Conservation (phyloP, 345 rosid species). For the Syzygium oleosum region DNA sequence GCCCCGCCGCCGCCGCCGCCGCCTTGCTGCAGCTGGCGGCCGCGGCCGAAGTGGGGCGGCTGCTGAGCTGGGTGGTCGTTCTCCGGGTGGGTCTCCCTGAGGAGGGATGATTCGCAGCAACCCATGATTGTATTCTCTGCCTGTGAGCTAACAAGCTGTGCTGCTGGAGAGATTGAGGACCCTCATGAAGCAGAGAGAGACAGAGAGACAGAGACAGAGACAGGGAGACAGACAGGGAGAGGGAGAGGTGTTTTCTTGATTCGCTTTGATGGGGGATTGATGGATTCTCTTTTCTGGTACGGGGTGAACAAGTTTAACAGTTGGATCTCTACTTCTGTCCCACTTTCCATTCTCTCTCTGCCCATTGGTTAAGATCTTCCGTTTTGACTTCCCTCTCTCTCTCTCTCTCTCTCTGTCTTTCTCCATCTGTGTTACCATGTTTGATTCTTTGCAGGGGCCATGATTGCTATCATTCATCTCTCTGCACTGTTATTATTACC, state of each 20-base stretch:
- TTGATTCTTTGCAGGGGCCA: not conserved
- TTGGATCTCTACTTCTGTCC: not conserved
- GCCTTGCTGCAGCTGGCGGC: not conserved
- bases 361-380: not conserved
- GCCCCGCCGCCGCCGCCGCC: slow-evolving; percentile 6
- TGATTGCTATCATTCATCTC: not conserved
- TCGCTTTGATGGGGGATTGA: not conserved
- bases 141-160: not conserved
- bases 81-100: slow-evolving; percentile 31
- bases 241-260: not conserved
- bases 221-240: not conserved
- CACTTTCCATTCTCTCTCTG: not conserved
- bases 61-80: slow-evolving; percentile 9
- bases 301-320: not conserved
- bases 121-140: slow-evolving; percentile 19
- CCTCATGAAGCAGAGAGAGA: not conserved
- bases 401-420: not conserved
- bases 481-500: not conserved
- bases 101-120: slow-evolving; percentile 31
- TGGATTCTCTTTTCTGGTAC: not conserved
- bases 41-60: slow-evolving; percentile 10
- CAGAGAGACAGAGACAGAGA: not conserved
- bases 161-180: not conserved
- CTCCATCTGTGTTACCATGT: not conserved
- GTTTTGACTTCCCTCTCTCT: not conserved